Evolutionary conservation across 2,329 filamentous ascomycete genomes (phyloP), one percentile per base, ranked within the genome.

Genomic region (Daldinia sp.): DNA sequence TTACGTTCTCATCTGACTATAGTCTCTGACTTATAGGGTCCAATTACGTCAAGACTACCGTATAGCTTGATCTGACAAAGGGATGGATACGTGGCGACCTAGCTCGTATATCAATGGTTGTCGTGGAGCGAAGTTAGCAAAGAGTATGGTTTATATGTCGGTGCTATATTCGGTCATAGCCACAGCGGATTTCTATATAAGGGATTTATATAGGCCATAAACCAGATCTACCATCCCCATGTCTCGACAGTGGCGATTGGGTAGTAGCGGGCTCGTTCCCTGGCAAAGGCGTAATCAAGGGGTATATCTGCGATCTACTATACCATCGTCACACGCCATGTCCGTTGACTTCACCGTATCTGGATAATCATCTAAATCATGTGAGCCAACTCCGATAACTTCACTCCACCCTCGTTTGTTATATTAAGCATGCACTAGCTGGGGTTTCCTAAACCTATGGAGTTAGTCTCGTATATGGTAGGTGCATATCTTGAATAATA

Each of bases 281-380:
- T 60, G 41, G 64, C 57, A 56, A 70, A 63, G 54, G 41, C 54
- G 59, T 50, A 57, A 58, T 59, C 39, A 67, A 60, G 64, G 64
- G 69, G 53, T 73, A 71, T 73, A 73, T 51, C 18, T 57, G 58
- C 42, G 48, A 61, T 68, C 60, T 67, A 28, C 10, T 72, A 71
- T 69, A 66, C 55, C 63, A 55, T 60, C 57, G 13, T 61, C 59
- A 58, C 42, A 46, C 56, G 56, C 56, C 58, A 63, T 69, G 58
- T 64, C 37, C 37, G 57, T 58, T 35, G n/a, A 58, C 61, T 56
- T 67, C 62, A 46, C 59, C 53, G n/a, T 30, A 61, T 66, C 48
- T 44, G 41, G 63, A 68, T 66, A 60, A 56, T 69, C 53, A 63
- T 41, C 54, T 41, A 54, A 58, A 63, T 71, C 63, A 63, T 63